Evolutionary conservation across 2,329 filamentous ascomycete species (phyloP).

Genomic region (Cladosporium sp.): DNA sequence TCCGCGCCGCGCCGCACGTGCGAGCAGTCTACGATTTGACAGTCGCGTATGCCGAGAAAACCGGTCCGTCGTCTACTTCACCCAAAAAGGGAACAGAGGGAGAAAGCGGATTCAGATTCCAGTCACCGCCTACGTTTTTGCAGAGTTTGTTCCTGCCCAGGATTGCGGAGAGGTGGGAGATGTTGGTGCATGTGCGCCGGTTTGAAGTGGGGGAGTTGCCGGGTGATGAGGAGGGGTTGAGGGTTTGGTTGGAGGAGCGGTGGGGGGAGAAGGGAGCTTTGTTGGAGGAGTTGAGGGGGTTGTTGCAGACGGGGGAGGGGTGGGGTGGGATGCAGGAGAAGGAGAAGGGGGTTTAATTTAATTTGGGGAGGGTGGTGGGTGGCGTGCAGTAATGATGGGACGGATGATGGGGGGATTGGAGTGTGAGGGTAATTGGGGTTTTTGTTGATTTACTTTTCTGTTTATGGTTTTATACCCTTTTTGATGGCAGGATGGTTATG

Average conservation of each 20-base stretch:
- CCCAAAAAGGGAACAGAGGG: not conserved
- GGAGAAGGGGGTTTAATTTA: not conserved
- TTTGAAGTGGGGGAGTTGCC: constrained; percentile 28
- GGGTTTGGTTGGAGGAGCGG: constrained; percentile 31
- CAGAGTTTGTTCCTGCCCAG: constrained; percentile 26
- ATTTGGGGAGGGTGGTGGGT: not conserved
- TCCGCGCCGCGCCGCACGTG: constrained; percentile 35
- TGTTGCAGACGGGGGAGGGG: not conserved
- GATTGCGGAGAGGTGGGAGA: constrained; percentile 25
- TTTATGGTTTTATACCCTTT: no score
- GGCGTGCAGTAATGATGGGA: not conserved
- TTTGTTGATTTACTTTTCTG: no score
- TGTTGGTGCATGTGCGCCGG: constrained; percentile 32
- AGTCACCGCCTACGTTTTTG: constrained; percentile 29
- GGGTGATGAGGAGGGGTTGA: constrained; percentile 25
- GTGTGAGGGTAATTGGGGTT: not conserved
- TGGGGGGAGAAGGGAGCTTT: constrained; percentile 34
- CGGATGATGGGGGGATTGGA: not conserved
- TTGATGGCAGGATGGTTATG: no score
- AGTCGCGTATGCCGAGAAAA: constrained; percentile 34
- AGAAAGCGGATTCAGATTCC: constrained; percentile 19
- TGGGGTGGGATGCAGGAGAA: not conserved
- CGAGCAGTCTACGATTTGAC: constrained; percentile 37
- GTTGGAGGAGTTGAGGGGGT: constrained; percentile 24
- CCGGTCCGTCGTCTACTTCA: no score